phyloP scores from a whole-genome alignment of 352 stramenopile genomes.

The Globisporangium cylindrosporum region DNA sequence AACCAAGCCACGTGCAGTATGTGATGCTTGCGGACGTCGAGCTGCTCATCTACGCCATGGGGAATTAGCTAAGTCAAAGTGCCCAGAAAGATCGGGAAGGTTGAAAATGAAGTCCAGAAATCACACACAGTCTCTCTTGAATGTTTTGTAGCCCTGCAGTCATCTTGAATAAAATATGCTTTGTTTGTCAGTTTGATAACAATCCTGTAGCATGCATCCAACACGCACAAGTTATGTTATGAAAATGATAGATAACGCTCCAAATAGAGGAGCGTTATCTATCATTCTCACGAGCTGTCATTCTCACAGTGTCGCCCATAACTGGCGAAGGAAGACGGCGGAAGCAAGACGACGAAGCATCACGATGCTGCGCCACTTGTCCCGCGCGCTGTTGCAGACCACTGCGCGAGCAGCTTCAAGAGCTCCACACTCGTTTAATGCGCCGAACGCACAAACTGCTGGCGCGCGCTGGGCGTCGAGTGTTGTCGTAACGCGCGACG shows the following conservation, averaged over 20 bases:
- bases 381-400: background rate
- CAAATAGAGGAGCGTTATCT: background rate
- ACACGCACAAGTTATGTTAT: no score
- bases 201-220: no score
- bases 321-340: background rate
- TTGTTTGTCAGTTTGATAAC: no score
- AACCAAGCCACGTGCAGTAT: no score
- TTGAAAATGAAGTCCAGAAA: no score
- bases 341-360: background rate
- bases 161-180: no score
- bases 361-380: slow-evolving; percentile 5
- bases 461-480: slow-evolving; percentile 26
- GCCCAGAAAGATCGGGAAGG: no score
- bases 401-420: background rate
- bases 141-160: no score
- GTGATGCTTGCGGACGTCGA: no score
- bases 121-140: no score
- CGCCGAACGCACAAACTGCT: background rate
- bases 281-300: background rate
- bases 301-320: background rate
- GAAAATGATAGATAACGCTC: background rate
- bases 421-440: background rate
- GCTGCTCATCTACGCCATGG: no score
- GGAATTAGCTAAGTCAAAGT: no score
- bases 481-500: slow-evolving; percentile 41